phyloP scores from a whole-genome alignment of 2,329 filamentous ascomycete genomes.

The Biscogniauxia marginata region DNA sequence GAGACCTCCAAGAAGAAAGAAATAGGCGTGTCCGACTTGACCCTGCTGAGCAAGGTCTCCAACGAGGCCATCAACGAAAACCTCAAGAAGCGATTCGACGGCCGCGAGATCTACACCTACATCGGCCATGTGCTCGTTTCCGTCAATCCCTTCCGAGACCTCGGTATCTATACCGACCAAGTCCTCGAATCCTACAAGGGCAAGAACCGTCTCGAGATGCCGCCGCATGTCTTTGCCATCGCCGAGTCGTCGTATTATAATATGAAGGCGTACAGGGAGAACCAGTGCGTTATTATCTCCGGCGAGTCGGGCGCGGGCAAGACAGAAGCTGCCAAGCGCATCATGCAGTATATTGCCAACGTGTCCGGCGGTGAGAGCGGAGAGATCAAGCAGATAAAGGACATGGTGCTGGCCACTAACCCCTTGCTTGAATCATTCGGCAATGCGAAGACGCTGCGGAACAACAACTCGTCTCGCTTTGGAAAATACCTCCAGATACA shows the following conservation, averaged over 20 bases:
- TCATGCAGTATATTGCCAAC: slow-evolving; percentile 99
- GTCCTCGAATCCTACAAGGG: slow-evolving; percentile 93
- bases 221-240: slow-evolving; percentile 95
- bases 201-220: slow-evolving; percentile 93
- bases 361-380: slow-evolving; percentile 83
- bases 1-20: slow-evolving; percentile 99
- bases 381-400: slow-evolving; percentile 94
- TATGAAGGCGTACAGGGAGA: slow-evolving; percentile 99
- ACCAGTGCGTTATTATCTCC: slow-evolving; percentile 99
- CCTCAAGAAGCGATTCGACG: slow-evolving; percentile 95
- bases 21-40: slow-evolving; percentile 96
- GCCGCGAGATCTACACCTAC: slow-evolving; percentile 98
- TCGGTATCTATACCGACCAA: slow-evolving; percentile 95
- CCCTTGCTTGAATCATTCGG: slow-evolving; percentile 95
- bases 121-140: slow-evolving; percentile 99
- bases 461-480: slow-evolving; percentile 98
- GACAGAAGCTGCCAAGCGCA: slow-evolving; percentile 95
- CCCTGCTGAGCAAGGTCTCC: slow-evolving; percentile 95
- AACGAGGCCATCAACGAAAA: slow-evolving; percentile 99
- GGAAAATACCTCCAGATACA: slow-evolving; percentile 98
- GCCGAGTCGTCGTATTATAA: slow-evolving; percentile 98
- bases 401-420: slow-evolving; percentile 99
- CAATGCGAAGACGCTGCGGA: slow-evolving; percentile 95
- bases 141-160: slow-evolving; percentile 95
- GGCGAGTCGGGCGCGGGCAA: slow-evolving; percentile 98